Evolutionary conservation across 768 basidiomycete genomes (phyloP).

Genomic region (Serpula lacrymans): DNA sequence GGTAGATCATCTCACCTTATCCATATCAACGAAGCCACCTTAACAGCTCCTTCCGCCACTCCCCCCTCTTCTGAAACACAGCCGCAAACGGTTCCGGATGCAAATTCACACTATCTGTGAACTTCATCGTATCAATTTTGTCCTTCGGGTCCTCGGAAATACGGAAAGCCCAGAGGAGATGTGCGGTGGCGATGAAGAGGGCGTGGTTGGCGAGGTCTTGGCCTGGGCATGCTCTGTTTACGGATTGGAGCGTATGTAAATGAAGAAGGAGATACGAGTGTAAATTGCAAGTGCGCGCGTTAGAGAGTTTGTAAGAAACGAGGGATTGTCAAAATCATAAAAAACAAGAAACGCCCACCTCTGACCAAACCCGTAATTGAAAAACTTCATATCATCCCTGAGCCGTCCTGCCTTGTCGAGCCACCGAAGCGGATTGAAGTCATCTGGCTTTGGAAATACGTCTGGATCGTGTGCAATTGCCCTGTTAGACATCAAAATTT

Average conservation of each 20-base stretch:
- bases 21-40: no score
- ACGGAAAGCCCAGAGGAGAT: slow-evolving; percentile 36
- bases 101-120: slow-evolving; percentile 54
- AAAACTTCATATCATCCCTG: slow-evolving; percentile 42
- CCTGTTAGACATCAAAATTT: slow-evolving; percentile 21
- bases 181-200: slow-evolving; percentile 21
- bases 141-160: slow-evolving; percentile 34
- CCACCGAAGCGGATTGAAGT: slow-evolving; percentile 53
- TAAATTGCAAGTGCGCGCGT: no score
- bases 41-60: no score
- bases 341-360: slow-evolving; percentile 26
- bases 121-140: slow-evolving; percentile 55
- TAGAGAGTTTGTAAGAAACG: no score
- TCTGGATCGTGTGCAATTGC: slow-evolving; percentile 48
- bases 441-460: slow-evolving; percentile 49
- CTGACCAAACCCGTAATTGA: slow-evolving; percentile 49
- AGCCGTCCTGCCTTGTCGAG: slow-evolving; percentile 40
- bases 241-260: slow-evolving; percentile 1
- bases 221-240: slow-evolving; percentile 50
- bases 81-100: slow-evolving; percentile 58
- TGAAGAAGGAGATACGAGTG: background rate
- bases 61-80: no score
- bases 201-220: slow-evolving; percentile 45
- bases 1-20: no score
- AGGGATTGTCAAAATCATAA: background rate